Percentiles rank a stretch among this genome's conserved stretches.
Evolutionary conservation across 441 rosid species (phyloP).

Genomic region (Erodium trifolium): DNA sequence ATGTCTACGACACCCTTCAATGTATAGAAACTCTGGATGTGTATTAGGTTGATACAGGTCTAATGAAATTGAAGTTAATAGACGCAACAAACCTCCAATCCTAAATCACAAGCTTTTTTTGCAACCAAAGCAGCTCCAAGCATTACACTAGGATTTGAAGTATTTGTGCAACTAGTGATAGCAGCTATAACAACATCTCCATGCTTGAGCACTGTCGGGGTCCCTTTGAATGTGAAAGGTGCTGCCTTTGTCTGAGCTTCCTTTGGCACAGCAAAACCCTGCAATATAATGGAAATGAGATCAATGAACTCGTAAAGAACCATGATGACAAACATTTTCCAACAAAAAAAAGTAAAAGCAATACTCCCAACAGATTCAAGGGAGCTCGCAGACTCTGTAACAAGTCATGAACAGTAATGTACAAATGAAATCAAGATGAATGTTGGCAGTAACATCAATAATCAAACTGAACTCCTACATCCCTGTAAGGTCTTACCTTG

Average conservation of each 20-base stretch:
- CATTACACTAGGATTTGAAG: constrained; percentile 96
- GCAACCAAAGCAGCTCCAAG: constrained; percentile 22
- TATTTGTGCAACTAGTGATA: constrained; percentile 94
- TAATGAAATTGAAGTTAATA: constrained; percentile 8
- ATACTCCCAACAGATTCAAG: not conserved
- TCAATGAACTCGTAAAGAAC: not conserved
- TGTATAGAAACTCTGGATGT: not conserved
- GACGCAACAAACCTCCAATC: constrained; percentile 47
- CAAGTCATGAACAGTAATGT: not conserved
- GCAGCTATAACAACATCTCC: constrained; percentile 96
- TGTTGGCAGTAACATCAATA: not conserved
- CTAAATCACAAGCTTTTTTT: constrained; percentile 25
- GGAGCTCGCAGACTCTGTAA: not conserved
- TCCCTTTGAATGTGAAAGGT: constrained; percentile 60
- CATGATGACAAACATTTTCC: not conserved
- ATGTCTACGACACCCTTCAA: too few species aligned
- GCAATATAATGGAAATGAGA: constrained; percentile 19
- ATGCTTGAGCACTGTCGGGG: constrained; percentile 66
- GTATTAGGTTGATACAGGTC: not conserved
- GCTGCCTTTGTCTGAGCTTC: constrained; percentile 69
- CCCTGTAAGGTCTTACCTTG: constrained; percentile 45
- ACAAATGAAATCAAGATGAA: not conserved
- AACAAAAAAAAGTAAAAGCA: not conserved
- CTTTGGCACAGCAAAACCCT: constrained; percentile 86
- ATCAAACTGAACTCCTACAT: not conserved